A percentile compares a stretch with the other conserved stretches of the same genome.
phyloP scores from a whole-genome alignment of 116 monocot species.

The Cymodocea nodosa region DNA sequence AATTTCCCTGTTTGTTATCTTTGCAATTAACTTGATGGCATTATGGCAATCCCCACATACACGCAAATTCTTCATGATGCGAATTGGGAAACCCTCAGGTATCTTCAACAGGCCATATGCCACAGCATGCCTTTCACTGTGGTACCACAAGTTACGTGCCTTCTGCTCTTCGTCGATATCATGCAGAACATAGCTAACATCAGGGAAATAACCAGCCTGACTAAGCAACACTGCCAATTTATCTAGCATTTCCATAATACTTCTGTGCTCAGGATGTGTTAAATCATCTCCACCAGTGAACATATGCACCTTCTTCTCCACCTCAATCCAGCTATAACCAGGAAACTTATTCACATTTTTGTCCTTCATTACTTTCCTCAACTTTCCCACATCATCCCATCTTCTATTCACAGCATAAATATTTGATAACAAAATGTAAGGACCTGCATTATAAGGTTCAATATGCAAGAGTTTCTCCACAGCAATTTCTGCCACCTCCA shows the following conservation, averaged over 20 bases:
- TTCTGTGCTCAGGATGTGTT: constrained; percentile 40
- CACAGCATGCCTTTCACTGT: constrained; percentile 72
- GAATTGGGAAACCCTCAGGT: constrained; percentile 49
- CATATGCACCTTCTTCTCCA: constrained; percentile 56
- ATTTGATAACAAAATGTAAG: constrained; percentile 58
- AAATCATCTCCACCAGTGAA: constrained; percentile 52
- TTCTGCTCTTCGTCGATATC: constrained; percentile 88
- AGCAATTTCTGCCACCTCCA: constrained; percentile 58
- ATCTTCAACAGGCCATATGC: constrained; percentile 68
- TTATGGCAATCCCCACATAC: constrained; percentile 81
- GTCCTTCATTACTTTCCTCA: constrained; percentile 44
- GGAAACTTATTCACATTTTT: constrained; percentile 61
- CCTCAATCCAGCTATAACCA: constrained; percentile 76
- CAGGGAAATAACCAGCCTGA: constrained; percentile 63
- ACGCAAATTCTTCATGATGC: constrained; percentile 68
- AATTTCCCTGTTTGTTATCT: constrained; percentile 47
- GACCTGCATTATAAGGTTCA: constrained; percentile 66
- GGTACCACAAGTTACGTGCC: constrained; percentile 36
- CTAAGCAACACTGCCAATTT: constrained; percentile 34
- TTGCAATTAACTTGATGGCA: constrained; percentile 60
- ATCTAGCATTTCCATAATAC: constrained; percentile 38
- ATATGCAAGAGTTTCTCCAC: constrained; percentile 43
- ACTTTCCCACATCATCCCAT: constrained; percentile 50
- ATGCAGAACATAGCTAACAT: constrained; percentile 65
- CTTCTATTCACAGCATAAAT: constrained; percentile 62